A percentile compares a stretch with the other conserved stretches of the same genome.
These are phyloP conservation scores for Debaryomyces castellii DNA, from an alignment of 805 yeast species.

Conservation along the genomic window DNA sequence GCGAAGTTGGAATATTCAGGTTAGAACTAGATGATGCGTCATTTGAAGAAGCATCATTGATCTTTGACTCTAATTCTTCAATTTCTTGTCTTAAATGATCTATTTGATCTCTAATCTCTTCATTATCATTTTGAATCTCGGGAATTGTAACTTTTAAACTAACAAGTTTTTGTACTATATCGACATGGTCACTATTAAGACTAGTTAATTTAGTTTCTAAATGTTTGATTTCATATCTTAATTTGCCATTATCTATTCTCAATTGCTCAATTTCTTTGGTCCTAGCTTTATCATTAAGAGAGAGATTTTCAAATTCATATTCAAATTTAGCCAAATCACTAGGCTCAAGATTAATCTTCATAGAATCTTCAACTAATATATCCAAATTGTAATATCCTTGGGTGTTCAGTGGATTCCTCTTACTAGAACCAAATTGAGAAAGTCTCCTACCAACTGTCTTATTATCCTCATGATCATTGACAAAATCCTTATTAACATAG, in stretches of 20 bases:
- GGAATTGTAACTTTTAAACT: conserved; percentile 75
- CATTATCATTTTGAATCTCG: conserved; percentile 71
- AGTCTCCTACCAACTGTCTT: conserved; percentile 17
- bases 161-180: conserved; percentile 84
- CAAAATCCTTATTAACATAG: conserved; percentile 50
- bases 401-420: conserved; percentile 12
- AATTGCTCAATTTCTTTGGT: conserved; percentile 60
- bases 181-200: conserved; percentile 80
- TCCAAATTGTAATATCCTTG: conserved; percentile 57
- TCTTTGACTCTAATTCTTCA: conserved; percentile 44
- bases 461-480: conserved; percentile 11
- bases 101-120: conserved; percentile 52
- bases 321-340: conserved; percentile 67
- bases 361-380: conserved; percentile 75
- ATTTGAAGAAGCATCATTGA: conserved; percentile 12
- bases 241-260: conserved; percentile 64
- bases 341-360: conserved; percentile 71
- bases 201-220: conserved; percentile 68
- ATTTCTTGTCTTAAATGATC: conserved; percentile 25
- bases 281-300: conserved; percentile 62
- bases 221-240: conserved; percentile 70
- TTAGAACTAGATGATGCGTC: conserved; percentile 8
- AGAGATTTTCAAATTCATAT: conserved; percentile 74
- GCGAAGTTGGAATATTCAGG: conserved; percentile 5
- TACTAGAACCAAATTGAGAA: conserved; percentile 21